Percentiles rank a stretch among this genome's conserved stretches.
Conservation (phyloP, 306 rosid species). For the Acacia acuminata region DNA sequence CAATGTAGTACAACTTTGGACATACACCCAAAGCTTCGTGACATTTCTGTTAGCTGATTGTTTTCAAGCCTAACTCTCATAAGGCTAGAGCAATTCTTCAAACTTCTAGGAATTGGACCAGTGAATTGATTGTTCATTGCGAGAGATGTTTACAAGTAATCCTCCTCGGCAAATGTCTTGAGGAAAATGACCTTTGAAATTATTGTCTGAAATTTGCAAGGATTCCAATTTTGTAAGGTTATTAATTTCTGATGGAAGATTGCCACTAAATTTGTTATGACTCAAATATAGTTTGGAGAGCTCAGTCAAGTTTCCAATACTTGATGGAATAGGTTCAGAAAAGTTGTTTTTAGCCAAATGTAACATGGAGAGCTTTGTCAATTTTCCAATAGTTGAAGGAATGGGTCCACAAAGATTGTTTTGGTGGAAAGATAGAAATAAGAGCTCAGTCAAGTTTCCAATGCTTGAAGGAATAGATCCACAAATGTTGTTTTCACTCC, state of each 20-base stretch:
- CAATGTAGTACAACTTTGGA: no score
- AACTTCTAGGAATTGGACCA: background rate
- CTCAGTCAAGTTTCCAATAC: background rate
- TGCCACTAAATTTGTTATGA: background rate
- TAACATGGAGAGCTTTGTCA: background rate
- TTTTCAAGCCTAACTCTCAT: background rate
- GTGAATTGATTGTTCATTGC: background rate
- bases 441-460: no score
- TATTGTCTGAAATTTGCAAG: background rate
- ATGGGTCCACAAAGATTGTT: no score
- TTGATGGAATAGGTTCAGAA: background rate
- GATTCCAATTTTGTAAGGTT: background rate
- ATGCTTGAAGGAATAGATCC: background rate
- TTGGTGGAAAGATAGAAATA: no score
- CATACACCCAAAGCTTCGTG: background rate
- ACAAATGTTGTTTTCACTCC: background rate
- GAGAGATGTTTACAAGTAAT: background rate
- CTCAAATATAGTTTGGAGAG: fast-evolving
- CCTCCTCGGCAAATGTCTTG: background rate
- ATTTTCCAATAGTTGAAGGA: no score
- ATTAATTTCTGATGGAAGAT: no score
- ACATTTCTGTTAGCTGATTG: background rate
- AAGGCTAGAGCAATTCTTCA: background rate
- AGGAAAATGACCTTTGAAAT: background rate
- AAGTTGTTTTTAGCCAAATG: background rate